Percentiles rank a stretch among this genome's conserved stretches.
These are phyloP conservation scores for Auriculariales sp. DNA, from an alignment of 768 basidiomycete genomes.

Conservation along the genomic window DNA sequence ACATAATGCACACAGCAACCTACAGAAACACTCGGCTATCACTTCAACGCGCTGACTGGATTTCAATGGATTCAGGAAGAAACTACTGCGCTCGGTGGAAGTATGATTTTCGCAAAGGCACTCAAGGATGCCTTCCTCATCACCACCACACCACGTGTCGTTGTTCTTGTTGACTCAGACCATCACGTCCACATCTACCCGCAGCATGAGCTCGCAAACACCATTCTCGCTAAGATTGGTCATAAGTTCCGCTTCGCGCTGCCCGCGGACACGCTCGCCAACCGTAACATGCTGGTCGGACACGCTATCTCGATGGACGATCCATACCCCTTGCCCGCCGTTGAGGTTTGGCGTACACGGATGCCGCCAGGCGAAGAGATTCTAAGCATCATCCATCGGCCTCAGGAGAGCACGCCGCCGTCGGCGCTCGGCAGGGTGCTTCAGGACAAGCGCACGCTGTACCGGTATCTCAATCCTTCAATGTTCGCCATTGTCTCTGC, in stretches of 20 bases:
- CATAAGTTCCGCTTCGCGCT: slow-evolving; percentile 43
- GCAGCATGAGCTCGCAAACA: slow-evolving; percentile 30
- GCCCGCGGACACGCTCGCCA: slow-evolving; percentile 25
- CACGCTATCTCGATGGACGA: slow-evolving; percentile 17
- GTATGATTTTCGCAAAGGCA: slow-evolving; percentile 31
- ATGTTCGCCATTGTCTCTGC: slow-evolving; percentile 52
- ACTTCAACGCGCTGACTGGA: slow-evolving; percentile 69
- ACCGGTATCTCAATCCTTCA: slow-evolving; percentile 88
- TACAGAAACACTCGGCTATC: slow-evolving; percentile 61
- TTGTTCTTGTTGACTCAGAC: not conserved
- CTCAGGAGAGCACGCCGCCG: slow-evolving; percentile 37
- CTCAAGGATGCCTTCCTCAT: slow-evolving; percentile 18
- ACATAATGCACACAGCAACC: slow-evolving; percentile 25
- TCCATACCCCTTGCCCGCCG: not conserved
- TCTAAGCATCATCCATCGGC: slow-evolving; percentile 32
- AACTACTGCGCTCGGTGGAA: slow-evolving; percentile 42
- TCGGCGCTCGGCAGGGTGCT: slow-evolving; percentile 76
- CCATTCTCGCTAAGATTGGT: slow-evolving; percentile 28
- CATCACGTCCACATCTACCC: slow-evolving; percentile 53
- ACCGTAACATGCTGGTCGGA: slow-evolving; percentile 30
- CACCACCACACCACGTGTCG: not conserved
- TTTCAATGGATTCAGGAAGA: slow-evolving; percentile 47
- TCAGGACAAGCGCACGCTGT: slow-evolving; percentile 76
- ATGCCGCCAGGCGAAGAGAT: slow-evolving; percentile 45
- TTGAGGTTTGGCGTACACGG: slow-evolving; percentile 17